Evolutionary conservation across 2,329 filamentous ascomycete species (phyloP).

Genomic region (Colletotrichum sp.): DNA sequence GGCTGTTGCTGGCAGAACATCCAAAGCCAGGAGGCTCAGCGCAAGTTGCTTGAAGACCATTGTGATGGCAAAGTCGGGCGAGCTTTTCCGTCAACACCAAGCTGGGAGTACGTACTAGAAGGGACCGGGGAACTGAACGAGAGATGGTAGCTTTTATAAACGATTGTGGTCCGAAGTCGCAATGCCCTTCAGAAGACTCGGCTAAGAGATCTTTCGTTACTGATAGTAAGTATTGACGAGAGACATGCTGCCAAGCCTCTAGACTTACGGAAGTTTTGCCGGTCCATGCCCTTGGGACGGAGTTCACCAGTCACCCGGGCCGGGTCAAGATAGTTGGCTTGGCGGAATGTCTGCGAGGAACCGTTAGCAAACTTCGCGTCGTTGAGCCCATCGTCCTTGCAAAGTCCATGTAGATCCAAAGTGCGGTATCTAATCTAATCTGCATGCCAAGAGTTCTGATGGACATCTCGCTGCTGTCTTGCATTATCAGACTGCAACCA

Average conservation of each 20-base stretch:
- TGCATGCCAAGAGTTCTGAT: not conserved
- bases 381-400: not conserved
- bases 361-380: not conserved
- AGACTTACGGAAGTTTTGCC: not conserved
- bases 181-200: not conserved
- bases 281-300: not conserved
- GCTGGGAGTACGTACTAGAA: fast-evolving
- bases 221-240: not conserved
- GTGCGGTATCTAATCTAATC: not conserved
- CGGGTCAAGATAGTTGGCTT: not conserved
- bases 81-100: not conserved
- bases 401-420: not conserved
- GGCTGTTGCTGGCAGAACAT: not conserved
- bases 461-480: not conserved
- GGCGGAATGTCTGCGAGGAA: not conserved
- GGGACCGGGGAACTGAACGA: not conserved
- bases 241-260: not conserved
- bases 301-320: not conserved
- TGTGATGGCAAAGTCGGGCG: not conserved
- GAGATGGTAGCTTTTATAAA: not conserved
- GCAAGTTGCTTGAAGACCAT: not conserved
- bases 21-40: not conserved
- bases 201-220: not conserved
- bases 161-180: not conserved
- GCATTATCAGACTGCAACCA: not conserved